Evolutionary conservation across 257 asterid genomes (phyloP), one percentile per base, ranked within the genome.

Genomic region (Dorcoceras hygrometricum): DNA sequence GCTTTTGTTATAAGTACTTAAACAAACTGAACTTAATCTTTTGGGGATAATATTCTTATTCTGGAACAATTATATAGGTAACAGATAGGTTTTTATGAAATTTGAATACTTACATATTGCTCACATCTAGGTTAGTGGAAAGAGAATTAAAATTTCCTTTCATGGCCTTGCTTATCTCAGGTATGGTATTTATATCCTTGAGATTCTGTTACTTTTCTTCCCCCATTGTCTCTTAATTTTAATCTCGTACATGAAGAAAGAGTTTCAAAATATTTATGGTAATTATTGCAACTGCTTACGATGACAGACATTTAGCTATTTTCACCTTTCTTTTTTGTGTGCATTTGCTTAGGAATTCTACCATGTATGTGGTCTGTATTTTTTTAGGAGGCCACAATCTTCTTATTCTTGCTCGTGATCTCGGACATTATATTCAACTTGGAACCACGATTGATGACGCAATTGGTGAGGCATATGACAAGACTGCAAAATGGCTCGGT

Each of bases 401-500:
- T 76, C 80, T 94, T 32, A 76, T 94, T 81, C 96, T 94, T 76
- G 97, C 99, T 23, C 89, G 85, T 73, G 99, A 82, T 70, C 95
- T 94, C 75, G 99, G 99, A 57, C 82, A 87, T 74, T 94, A 94
- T 67, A 77, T 87, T 74, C 97, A 94, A 78, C 96, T 94, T 72
- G 99, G 99, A 69, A 85, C 99, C 57, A 73, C 99, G 12, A 69
- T 90, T 63, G 99, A 94, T 79, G 99, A 94, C 78, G 99, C 99
- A 20, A 85, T 94, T 66, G 99, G 99, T 22, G 99, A 94, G 85
- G 96, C 99, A 69, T 94, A 94, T 69, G 99, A 94, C 78, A 94
- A 94, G 80, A 88, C 87, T 22, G 97, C 97, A 65, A 90, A 90
- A 82, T 94, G 97, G 99, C 99, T 94, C 71, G 97, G 99, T 75